A percentile compares a stretch with the other conserved stretches of the same genome.
phyloP scores from a whole-genome alignment of 1,139 yeast species.

The Sugiyamaella novakii region DNA sequence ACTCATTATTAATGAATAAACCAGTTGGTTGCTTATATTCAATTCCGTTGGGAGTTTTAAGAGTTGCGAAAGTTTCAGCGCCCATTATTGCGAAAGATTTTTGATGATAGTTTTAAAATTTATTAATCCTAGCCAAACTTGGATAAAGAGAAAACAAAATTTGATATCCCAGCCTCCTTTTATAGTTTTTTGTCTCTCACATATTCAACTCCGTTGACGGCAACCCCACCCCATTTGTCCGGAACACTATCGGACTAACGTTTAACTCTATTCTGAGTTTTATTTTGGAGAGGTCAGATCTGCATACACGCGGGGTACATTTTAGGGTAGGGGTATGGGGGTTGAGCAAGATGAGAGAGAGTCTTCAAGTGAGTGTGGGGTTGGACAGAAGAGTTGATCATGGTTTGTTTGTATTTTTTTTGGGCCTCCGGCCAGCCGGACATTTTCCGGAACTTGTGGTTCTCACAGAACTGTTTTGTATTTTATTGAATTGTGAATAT shows the following conservation, averaged over 20 bases:
- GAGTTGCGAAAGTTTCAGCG: constrained; percentile 24
- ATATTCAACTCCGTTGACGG: neutral
- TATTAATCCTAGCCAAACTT: neutral
- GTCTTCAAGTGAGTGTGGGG: no score
- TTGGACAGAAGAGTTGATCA: no score
- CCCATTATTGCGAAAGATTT: constrained; percentile 11
- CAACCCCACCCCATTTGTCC: neutral
- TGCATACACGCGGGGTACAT: neutral
- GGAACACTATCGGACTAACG: neutral
- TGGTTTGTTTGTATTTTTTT: neutral
- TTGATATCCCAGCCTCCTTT: neutral
- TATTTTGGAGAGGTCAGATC: neutral
- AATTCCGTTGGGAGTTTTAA: constrained; percentile 61
- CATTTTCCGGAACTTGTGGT: neutral
- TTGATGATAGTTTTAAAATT: neutral
- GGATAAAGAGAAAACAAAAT: neutral
- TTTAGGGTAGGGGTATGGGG: neutral
- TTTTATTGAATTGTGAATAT: neutral
- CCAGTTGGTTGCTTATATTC: constrained; percentile 71
- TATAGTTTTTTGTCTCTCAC: neutral
- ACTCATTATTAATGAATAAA: constrained; percentile 79
- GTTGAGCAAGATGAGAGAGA: no score
- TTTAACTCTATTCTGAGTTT: neutral
- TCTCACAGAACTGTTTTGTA: neutral
- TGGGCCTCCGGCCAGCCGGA: no score